phyloP scores from a whole-genome alignment of 495 filamentous ascomycete species.

The Aspergillus baeticus region DNA sequence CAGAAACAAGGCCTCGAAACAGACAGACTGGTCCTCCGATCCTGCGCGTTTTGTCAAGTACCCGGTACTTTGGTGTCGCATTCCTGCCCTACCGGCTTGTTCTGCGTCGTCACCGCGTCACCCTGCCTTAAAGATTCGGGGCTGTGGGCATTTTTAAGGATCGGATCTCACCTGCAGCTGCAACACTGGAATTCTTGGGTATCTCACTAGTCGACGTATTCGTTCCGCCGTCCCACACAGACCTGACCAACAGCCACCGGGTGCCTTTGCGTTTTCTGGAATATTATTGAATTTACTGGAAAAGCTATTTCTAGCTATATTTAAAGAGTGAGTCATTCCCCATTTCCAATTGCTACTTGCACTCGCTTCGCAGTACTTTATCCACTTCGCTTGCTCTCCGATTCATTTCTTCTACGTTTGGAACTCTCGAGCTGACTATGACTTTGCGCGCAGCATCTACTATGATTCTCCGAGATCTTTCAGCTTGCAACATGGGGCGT shows the following conservation, averaged over 20 bases:
- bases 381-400: neutral
- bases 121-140: slow-evolving; percentile 23
- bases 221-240: slow-evolving; percentile 22
- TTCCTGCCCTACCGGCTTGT: slow-evolving; percentile 46
- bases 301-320: slow-evolving; percentile 5
- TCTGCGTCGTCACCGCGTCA: slow-evolving; percentile 33
- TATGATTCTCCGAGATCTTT: slow-evolving; percentile 52
- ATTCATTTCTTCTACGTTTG: neutral
- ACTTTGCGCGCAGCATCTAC: slow-evolving; percentile 34
- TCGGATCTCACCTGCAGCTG: slow-evolving; percentile 43
- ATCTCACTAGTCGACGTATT: slow-evolving; percentile 20
- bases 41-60: slow-evolving; percentile 19
- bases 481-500: slow-evolving; percentile 56
- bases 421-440: slow-evolving; percentile 31
- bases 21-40: slow-evolving; percentile 31
- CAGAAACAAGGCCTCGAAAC: slow-evolving; percentile 21
- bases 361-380: neutral
- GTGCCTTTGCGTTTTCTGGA: slow-evolving; percentile 13
- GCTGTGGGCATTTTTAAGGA: slow-evolving; percentile 36
- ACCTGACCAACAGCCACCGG: slow-evolving; percentile 12
- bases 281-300: slow-evolving; percentile 13
- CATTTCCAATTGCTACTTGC: neutral
- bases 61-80: slow-evolving; percentile 37
- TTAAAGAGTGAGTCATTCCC: slow-evolving; percentile 19
- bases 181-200: slow-evolving; percentile 29